These are phyloP conservation scores for Hevea brasiliensis DNA, from an alignment of 345 rosid species.

Conservation along the genomic window DNA sequence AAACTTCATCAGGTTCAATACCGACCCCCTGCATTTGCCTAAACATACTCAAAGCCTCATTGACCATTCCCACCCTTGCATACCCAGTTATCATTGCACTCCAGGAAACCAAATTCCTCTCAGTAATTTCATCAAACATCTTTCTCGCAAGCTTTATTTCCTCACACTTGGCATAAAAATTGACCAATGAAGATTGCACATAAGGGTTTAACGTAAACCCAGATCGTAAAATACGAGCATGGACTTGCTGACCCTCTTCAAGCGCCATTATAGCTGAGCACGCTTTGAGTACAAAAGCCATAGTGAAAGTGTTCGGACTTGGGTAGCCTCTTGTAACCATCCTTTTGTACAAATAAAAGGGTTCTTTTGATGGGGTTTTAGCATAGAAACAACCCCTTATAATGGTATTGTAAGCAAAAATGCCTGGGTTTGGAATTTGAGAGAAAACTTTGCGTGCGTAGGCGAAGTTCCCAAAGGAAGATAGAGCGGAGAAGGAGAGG, in stretches of 20 bases:
- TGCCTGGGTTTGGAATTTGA: constrained; percentile 10
- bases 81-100: constrained; percentile 24
- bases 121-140: constrained; percentile 24
- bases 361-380: constrained; percentile 14
- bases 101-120: constrained; percentile 24
- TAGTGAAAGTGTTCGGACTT: constrained; percentile 13
- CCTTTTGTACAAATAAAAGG: constrained; percentile 1
- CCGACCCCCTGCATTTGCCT: constrained; percentile 24
- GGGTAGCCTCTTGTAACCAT: constrained; percentile 16
- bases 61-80: constrained; percentile 23
- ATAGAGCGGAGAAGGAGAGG: constrained; percentile 22
- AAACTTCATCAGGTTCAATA: constrained; percentile 22
- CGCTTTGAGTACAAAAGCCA: constrained; percentile 22
- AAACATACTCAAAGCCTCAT: constrained; percentile 24
- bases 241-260: constrained; percentile 19
- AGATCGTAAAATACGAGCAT: constrained; percentile 6
- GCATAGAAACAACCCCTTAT: constrained; percentile 12
- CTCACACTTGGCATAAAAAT: constrained; percentile 14
- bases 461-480: constrained; percentile 16
- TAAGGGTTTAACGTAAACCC: constrained; percentile 14
- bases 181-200: constrained; percentile 16
- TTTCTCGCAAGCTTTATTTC: constrained; percentile 14
- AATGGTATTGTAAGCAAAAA: constrained; percentile 18
- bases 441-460: constrained; percentile 16
- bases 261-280: constrained; percentile 14